Base-by-base conservation (phyloP, 495 filamentous ascomycete species). In the Xylaria longipes region DNA sequence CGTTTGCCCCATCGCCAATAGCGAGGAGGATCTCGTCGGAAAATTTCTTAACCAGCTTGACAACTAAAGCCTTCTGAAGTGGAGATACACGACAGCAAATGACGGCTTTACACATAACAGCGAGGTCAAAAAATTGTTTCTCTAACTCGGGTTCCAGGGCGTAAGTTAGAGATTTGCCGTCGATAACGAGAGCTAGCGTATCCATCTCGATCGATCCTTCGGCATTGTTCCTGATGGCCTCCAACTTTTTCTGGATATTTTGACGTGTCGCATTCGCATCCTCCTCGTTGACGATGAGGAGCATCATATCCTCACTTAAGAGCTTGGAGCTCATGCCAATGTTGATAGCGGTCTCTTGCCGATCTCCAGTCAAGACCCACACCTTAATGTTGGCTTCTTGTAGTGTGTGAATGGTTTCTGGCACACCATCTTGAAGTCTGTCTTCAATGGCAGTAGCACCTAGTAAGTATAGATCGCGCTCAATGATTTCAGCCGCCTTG, bases 271-370 rank as follows among this genome's bases (percentile, higher is more conserved):
- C 92, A 33, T 83, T 80, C 12, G 93, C 83, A 37, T 77, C 87
- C 65, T 97, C 94, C 77, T 99, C 95, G 75, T 99, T 99, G 76
- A 99, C 87, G 78, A 99, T 97, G 65, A 99, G 84, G 15, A 99
- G 86, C 69, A 95, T 97, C 97, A 99, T 99, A 73, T 99, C 97
- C 80, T 99, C 97, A 60, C 94, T 97, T 57, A 99, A 94, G 31
- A 99, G 87, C 84, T 98, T 98, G 82, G 97, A 99, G 76, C 94
- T 97, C 97, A 99, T 99, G 69, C 97, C 97, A 76, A 99, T 99
- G 77, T 99, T 99, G 84, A 99, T 99, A 62, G 97, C 97, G 60
- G 97, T 99, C 79, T 99, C 97, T 79, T 99, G 97, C 76, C 97
- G 88, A 84, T 99, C 97, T 76, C 97, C 97, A 48, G 97, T 99